Conservation (phyloP, 2,329 filamentous ascomycete species). For the Bipolaris sorokiniana region DNA sequence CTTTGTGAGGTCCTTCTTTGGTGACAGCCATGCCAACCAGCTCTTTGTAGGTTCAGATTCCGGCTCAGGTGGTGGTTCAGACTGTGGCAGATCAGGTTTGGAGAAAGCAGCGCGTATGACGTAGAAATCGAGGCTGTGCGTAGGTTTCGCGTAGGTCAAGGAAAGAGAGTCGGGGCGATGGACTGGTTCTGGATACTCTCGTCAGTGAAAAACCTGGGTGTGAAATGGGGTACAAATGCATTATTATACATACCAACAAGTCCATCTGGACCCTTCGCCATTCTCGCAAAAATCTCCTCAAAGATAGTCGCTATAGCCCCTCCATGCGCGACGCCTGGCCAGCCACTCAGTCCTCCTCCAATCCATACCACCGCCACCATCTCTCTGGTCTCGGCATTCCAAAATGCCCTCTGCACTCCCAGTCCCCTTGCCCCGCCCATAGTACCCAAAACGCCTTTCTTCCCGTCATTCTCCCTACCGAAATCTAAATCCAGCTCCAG, state of each 20-base stretch:
- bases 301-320: conserved; percentile 71
- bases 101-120: conserved; percentile 60
- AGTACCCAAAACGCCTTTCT: conserved; percentile 37
- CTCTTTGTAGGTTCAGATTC: conserved; percentile 36
- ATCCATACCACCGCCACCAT: conserved; percentile 70
- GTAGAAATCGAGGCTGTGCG: conserved; percentile 67
- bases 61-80: conserved; percentile 32
- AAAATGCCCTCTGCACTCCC: conserved; percentile 67
- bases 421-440: conserved; percentile 50
- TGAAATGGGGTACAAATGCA: background rate
- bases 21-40: conserved; percentile 39
- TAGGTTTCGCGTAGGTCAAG: conserved; percentile 68
- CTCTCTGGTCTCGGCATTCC: conserved; percentile 64
- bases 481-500: conserved; percentile 39
- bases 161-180: conserved; percentile 48
- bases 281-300: conserved; percentile 72
- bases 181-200: conserved; percentile 27
- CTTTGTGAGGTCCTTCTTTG: conserved; percentile 51
- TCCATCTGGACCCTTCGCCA: conserved; percentile 60
- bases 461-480: conserved; percentile 23
- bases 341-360: conserved; percentile 69
- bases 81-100: conserved; percentile 33
- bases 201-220: background rate
- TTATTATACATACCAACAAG: conserved; percentile 32
- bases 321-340: conserved; percentile 75